Evolutionary conservation across 2,329 filamentous ascomycete species (phyloP).

Genomic region (Cladorrhinum sp.): DNA sequence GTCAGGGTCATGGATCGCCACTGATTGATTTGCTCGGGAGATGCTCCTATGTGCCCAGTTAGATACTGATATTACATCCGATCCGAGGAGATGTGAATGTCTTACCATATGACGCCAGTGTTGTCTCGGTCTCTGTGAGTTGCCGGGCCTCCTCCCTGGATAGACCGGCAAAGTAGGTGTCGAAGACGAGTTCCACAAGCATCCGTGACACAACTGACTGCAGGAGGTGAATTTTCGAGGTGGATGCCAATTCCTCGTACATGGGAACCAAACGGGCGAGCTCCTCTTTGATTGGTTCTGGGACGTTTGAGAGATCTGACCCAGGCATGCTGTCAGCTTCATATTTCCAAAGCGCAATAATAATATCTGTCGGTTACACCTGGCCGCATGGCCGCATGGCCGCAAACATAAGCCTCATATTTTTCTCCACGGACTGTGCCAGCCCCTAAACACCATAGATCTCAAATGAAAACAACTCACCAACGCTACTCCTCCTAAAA

Average conservation of each 20-base stretch:
- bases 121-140: constrained; percentile 48
- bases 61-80: not conserved
- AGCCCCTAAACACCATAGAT: not conserved
- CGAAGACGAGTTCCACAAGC: constrained; percentile 60
- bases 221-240: constrained; percentile 58
- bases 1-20: constrained; percentile 65
- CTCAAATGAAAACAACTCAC: constrained; percentile 36
- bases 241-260: constrained; percentile 52
- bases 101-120: constrained; percentile 43
- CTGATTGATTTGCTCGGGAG: constrained; percentile 56
- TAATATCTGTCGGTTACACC: too few relatives aligned
- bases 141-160: constrained; percentile 50
- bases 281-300: constrained; percentile 41
- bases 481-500: constrained; percentile 61
- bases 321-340: not conserved
- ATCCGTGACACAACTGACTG: constrained; percentile 60
- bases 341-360: too few relatives aligned
- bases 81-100: constrained; percentile 15
- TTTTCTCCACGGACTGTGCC: not conserved
- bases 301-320: constrained; percentile 44
- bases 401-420: not conserved
- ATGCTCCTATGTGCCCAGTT: constrained; percentile 15
- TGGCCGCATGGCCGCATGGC: too few relatives aligned
- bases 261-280: constrained; percentile 52
- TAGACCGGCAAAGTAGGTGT: constrained; percentile 61